Conservation (phyloP, 2,329 filamentous ascomycete genomes). For the Aureobasidium sp. region DNA sequence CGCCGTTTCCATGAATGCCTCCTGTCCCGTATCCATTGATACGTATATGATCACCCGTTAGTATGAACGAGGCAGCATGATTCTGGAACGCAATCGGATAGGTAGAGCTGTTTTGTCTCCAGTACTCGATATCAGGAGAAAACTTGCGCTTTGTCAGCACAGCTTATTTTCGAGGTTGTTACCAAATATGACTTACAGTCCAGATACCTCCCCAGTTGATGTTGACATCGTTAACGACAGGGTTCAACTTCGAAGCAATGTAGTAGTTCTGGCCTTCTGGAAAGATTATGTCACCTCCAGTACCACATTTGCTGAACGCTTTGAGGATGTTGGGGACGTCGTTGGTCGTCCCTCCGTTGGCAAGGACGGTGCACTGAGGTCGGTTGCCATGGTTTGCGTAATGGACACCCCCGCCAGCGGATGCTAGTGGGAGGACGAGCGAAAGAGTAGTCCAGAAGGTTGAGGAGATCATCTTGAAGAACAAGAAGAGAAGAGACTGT, state of each 20-base stretch:
- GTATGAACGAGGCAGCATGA: slow-evolving; percentile 47
- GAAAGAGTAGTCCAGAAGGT: neutral
- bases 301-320: slow-evolving; percentile 35
- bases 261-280: slow-evolving; percentile 45
- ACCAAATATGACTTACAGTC: slow-evolving; percentile 31
- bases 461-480: neutral
- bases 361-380: slow-evolving; percentile 33
- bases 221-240: slow-evolving; percentile 41
- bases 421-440: neutral
- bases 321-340: slow-evolving; percentile 37
- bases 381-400: neutral
- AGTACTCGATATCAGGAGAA: slow-evolving; percentile 47
- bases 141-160: slow-evolving; percentile 28
- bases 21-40: slow-evolving; percentile 48
- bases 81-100: slow-evolving; percentile 51
- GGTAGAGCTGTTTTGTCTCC: slow-evolving; percentile 39
- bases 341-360: slow-evolving; percentile 32
- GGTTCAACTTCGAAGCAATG: slow-evolving; percentile 46
- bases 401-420: slow-evolving; percentile 6
- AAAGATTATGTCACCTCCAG: slow-evolving; percentile 43
- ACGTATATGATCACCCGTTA: slow-evolving; percentile 44
- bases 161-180: neutral
- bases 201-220: slow-evolving; percentile 50
- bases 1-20: slow-evolving; percentile 50
- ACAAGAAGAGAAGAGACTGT: neutral